Evolutionary conservation across 2,329 filamentous ascomycete genomes (phyloP), one percentile per base, ranked within the genome.

Genomic region (Raffaelea albimanens): DNA sequence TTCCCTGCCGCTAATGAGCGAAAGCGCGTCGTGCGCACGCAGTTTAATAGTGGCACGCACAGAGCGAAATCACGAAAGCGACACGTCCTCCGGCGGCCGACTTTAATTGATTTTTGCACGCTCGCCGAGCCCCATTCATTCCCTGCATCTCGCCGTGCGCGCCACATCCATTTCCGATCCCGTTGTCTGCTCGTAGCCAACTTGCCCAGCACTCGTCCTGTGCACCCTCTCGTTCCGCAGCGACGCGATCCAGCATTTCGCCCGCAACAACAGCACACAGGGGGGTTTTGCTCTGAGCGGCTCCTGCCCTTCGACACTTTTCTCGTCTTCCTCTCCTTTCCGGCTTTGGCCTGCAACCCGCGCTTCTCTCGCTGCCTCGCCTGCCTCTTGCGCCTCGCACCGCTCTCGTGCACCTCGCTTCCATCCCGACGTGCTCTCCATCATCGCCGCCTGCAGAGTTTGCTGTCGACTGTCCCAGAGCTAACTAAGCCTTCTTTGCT

Each of bases 31-130:
- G 48, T 48, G 46, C 40, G 43, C 46, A 20, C 25, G 43, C 46
- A 20, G 31, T 43, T 29, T 20, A 34, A 9, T 34, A 16, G 7
- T 14, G 45, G 38, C 45, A 47, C 39, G 42, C 41, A 48, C 44
- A 48, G 31, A 48, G 50, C 50, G 47, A 54, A 53, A 54, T 58
- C 55, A 57, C 54, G 56, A 57, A 57, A 55, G 29, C 50, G 54
- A 57, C 55, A 57, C 55, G 55, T 55, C 53, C 40, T 20, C 31
- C 34, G 40, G 45, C 43, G 50, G 48, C 46, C 47, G 19, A 46
- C 50, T 52, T 57, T 57, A 57, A 57, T 56, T 56, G 55, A 55
- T 49, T 51, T n/a, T 44, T 40, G 25, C 21, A 34, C 36, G 2
- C 34, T 23, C 21, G 21, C 25, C 19, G 21, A 43, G 13, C 7